Percentiles rank a stretch among this genome's conserved stretches.
Conservation (phyloP, 208 protist species). For the Angomonas ambiguus region DNA sequence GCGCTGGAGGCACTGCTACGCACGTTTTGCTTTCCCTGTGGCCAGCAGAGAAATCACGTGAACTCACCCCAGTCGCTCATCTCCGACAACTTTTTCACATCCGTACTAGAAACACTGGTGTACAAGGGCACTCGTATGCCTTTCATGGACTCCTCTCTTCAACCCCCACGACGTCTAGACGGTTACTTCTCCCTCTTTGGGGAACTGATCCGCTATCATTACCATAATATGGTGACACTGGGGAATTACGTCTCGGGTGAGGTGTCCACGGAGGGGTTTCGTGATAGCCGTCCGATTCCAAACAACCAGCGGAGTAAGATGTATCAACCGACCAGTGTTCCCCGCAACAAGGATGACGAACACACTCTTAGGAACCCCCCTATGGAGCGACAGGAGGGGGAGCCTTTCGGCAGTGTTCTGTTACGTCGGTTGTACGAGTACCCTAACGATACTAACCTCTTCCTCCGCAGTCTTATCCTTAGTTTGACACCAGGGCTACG, state of each 20-base stretch:
- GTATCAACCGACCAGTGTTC: no score
- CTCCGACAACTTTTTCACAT: conserved; percentile 36
- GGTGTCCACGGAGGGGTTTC: conserved; percentile 22
- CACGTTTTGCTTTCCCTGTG: conserved; percentile 38
- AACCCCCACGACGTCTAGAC: conserved; percentile 45
- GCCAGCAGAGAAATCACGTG: conserved; percentile 13
- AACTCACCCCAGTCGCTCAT: conserved; percentile 36
- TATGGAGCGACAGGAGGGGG: conserved; percentile 57
- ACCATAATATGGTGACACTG: conserved; percentile 42
- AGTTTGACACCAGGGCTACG: conserved; percentile 73
- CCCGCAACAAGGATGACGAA: conserved; percentile 28
- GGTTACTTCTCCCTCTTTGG: conserved; percentile 50
- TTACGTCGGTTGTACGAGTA: conserved; percentile 51
- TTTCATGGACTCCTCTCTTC: conserved; percentile 47
- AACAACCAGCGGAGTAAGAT: no score
- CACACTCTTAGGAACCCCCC: conserved; percentile 41
- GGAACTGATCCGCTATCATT: conserved; percentile 70
- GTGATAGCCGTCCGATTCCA: no score
- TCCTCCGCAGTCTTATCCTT: conserved; percentile 59
- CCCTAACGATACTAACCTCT: conserved; percentile 50
- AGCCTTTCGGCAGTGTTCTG: conserved; percentile 68
- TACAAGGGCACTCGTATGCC: conserved; percentile 77
- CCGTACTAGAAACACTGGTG: conserved; percentile 53
- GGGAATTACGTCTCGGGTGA: conserved; percentile 38
- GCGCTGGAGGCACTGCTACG: conserved; percentile 68